Evolutionary conservation across 23 red algal species (phyloP).

Genomic region (Cyanidiococcus yangmingshanensis): DNA sequence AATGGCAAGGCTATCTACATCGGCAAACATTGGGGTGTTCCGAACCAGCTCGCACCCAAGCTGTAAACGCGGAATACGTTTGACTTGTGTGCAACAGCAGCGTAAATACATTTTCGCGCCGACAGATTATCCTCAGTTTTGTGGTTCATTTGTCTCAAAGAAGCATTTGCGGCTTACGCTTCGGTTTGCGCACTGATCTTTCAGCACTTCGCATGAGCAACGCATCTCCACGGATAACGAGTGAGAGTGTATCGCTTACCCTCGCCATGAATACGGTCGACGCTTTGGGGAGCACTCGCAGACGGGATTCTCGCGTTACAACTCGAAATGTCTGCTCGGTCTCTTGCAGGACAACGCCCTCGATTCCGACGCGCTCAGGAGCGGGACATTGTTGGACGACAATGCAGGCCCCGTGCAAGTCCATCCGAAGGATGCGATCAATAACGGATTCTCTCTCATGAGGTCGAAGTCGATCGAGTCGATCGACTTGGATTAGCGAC

Average conservation of each 20-base stretch:
- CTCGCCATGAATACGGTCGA: not conserved
- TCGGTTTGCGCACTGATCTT: slow-evolving; percentile 1
- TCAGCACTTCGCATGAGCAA: slow-evolving; percentile 3
- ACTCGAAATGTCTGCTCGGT: slow-evolving; percentile 1
- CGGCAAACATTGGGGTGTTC: not conserved
- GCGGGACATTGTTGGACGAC: not conserved
- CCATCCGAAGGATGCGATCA: slow-evolving; percentile 7
- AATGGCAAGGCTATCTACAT: slow-evolving; percentile 30
- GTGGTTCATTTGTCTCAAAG: not conserved
- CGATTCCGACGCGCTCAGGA: not conserved
- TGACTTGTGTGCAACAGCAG: too few species aligned
- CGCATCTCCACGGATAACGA: not conserved
- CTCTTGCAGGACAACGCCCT: slow-evolving; percentile 8
- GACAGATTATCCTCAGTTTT: too few species aligned
- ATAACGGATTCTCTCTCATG: not conserved
- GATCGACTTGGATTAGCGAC: not conserved
- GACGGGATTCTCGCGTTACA: not conserved
- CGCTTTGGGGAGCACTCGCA: slow-evolving; percentile 3
- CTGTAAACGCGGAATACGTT: too few species aligned
- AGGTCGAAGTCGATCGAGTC: not conserved
- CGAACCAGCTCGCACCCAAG: too few species aligned
- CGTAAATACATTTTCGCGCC: too few species aligned
- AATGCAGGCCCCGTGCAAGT: slow-evolving; percentile 17
- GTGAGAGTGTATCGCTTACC: not conserved
- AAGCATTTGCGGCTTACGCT: not conserved